Evolutionary conservation across 164 flowering plant species (phyloP), one percentile per base, ranked within the genome.

Genomic region (Nelumbo lutea): DNA sequence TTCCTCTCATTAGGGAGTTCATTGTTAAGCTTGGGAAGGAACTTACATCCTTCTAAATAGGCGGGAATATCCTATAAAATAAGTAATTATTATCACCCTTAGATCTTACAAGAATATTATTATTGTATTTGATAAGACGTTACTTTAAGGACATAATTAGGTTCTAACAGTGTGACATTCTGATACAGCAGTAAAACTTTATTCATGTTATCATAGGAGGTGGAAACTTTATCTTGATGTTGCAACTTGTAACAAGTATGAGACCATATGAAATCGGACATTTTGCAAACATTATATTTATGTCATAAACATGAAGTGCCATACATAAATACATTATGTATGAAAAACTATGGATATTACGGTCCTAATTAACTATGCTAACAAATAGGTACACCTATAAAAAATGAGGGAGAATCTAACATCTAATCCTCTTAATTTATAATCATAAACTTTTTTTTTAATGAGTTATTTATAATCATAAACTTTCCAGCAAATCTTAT

Each of bases 21-120:
- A 73, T 96, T 96, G 81, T 93, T 93, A 53, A 96, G 95, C 83
- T 78, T 86, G 56, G 99, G 98, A 59, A 96, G 99, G 77, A 87
- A 96, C 48, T 73, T 86, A 59, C 98, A 91, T 51, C 84, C 86
- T 53, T 80, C 68, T 64, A 91, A 69, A 70, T 93, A 96, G 57
- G 71, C 72, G 41, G 80, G 42, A 46, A 96, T 83, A 66, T 84
- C 86, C 99, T 96, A 82, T 11, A 62, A 73, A 76, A 63, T 59
- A 40, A 68, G 46, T 48, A 39, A 1, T 47, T 10, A 53, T 46
- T 64, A n/a, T 59, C 46, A 42, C 59, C 3, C 50, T 58, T 41
- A 59, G n/a, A 6, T 15, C 3, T 7, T 61, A 61, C 56, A 8
- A 15, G 43, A 58, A 51, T 10, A 51, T 51, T 50, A 6, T 4